These are phyloP conservation scores for Pisolithus microcarpus DNA, from an alignment of 768 basidiomycete species.

Conservation along the genomic window DNA sequence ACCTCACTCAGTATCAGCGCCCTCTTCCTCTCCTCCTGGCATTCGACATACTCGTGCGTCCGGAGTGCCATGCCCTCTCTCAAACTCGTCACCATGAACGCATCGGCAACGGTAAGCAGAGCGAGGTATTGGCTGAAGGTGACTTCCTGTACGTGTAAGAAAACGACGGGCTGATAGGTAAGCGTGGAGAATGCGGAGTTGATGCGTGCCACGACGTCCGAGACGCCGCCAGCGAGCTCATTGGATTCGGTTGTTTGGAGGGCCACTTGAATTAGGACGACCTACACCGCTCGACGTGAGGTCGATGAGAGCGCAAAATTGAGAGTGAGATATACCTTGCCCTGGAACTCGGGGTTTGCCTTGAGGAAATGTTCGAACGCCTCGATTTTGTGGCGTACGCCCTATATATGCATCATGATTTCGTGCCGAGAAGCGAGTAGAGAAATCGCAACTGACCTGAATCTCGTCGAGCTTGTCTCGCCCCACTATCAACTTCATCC, in stretches of 20 bases:
- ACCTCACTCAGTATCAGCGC: constrained; percentile 79
- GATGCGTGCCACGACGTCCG: constrained; percentile 68
- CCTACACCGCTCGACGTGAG: constrained; percentile 28
- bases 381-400: constrained; percentile 75
- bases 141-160: constrained; percentile 76
- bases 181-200: constrained; percentile 79
- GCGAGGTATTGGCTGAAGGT: constrained; percentile 85
- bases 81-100: constrained; percentile 77
- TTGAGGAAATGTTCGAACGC: constrained; percentile 81
- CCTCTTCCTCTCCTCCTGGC: constrained; percentile 61
- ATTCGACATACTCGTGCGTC: constrained; percentile 81
- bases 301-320: neutral
- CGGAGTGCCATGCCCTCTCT: constrained; percentile 83
- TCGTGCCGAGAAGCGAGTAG: neutral
- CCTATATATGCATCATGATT: constrained; percentile 28
- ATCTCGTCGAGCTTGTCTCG: constrained; percentile 86
- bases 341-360: constrained; percentile 70
- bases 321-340: constrained; percentile 40
- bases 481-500: constrained; percentile 83
- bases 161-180: constrained; percentile 83
- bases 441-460: constrained; percentile 35
- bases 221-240: constrained; percentile 65
- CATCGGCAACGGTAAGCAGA: constrained; percentile 74
- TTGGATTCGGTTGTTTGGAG: constrained; percentile 75
- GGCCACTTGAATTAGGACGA: constrained; percentile 82